A percentile compares a stretch with the other conserved stretches of the same genome.
phyloP scores from a whole-genome alignment of 2,329 filamentous ascomycete species.

The Cladosporium sp. region DNA sequence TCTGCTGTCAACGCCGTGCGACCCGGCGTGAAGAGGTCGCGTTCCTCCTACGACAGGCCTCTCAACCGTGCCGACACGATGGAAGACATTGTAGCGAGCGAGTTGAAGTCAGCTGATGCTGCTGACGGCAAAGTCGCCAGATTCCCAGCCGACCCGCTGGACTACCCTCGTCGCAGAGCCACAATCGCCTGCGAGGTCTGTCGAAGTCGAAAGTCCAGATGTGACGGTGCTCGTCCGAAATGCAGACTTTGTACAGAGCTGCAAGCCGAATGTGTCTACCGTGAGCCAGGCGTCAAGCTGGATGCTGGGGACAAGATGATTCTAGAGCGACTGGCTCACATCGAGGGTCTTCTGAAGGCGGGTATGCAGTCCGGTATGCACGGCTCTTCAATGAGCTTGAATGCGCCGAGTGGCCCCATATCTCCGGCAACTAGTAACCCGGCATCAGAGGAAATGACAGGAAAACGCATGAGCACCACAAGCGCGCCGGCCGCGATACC shows the following conservation, averaged over 20 bases:
- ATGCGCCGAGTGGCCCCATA: conserved; percentile 19
- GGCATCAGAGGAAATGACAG: conserved; percentile 34
- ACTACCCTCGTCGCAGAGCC: conserved; percentile 29
- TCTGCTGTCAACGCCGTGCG: background rate
- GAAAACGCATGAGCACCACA: conserved; percentile 30
- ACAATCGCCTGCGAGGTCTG: conserved; percentile 31
- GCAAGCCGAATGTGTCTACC: conserved; percentile 75
- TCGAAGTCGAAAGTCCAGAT: conserved; percentile 28
- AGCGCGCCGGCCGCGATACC: conserved; percentile 32
- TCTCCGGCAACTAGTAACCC: conserved; percentile 45
- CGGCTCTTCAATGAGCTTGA: background rate
- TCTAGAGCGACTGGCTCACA: conserved; percentile 67
- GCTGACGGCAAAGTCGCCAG: conserved; percentile 3
- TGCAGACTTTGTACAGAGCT: conserved; percentile 79
- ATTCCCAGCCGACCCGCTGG: conserved; percentile 20
- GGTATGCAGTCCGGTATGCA: conserved; percentile 40
- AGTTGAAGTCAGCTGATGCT: conserved; percentile 9
- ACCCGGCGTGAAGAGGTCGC: conserved; percentile 11
- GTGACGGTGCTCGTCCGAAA: conserved; percentile 56
- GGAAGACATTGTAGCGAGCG: conserved; percentile 11
- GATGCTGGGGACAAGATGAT: conserved; percentile 84
- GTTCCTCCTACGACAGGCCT: conserved; percentile 15
- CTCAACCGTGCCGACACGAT: conserved; percentile 12
- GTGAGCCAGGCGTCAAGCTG: conserved; percentile 79
- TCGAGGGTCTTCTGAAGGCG: conserved; percentile 72